phyloP scores from a whole-genome alignment of 306 rosid genomes.

The Prosopis cineraria region DNA sequence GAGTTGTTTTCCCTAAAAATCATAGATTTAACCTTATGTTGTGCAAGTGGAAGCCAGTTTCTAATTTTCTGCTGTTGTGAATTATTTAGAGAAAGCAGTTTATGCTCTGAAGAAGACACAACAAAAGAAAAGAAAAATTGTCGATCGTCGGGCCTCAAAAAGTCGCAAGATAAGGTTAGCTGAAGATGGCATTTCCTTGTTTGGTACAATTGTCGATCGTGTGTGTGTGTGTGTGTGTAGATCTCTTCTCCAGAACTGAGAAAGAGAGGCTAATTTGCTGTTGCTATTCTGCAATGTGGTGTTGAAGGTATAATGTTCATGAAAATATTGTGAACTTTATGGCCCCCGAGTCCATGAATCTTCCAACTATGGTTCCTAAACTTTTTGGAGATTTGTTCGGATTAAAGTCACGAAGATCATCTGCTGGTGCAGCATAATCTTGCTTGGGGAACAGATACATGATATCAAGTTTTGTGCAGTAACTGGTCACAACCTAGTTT shows the following conservation, averaged over 20 bases:
- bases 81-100: constrained; percentile 59
- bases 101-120: constrained; percentile 70
- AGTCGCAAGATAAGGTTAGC: constrained; percentile 89
- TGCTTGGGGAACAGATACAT: constrained; percentile 18
- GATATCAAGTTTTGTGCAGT: constrained; percentile 26
- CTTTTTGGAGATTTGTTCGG: constrained; percentile 74
- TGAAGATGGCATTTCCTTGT: not conserved
- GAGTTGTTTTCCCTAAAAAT: not conserved
- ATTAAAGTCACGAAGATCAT: constrained; percentile 49
- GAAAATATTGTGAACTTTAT: constrained; percentile 86
- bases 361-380: constrained; percentile 64
- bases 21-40: not conserved
- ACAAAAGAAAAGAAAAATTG: constrained; percentile 81
- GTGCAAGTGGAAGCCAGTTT: constrained; percentile 7
- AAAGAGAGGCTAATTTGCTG: not conserved
- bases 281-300: not conserved
- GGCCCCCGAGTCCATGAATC: constrained; percentile 59
- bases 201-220: not conserved
- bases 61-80: constrained; percentile 29
- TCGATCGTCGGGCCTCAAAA: constrained; percentile 89
- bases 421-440: constrained; percentile 41
- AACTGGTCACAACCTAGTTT: not conserved
- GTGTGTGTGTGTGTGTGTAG: not conserved
- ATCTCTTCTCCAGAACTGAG: not conserved
- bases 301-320: constrained; percentile 75